Evolutionary conservation across 148 eudicot genomes (phyloP).

Genomic region (Polygonum aviculare): DNA sequence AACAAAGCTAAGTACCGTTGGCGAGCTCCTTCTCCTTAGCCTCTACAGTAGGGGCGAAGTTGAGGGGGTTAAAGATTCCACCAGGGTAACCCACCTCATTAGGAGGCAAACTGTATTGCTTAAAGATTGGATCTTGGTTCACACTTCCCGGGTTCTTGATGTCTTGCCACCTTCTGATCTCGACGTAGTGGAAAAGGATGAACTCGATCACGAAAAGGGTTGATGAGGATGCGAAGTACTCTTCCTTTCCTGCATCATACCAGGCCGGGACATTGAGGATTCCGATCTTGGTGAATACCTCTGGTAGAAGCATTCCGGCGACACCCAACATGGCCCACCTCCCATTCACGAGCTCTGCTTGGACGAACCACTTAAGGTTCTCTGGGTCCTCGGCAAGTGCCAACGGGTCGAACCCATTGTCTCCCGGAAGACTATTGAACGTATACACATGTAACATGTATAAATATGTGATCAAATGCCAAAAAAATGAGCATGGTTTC

Average conservation of each 20-base stretch:
- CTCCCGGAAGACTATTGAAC: conserved; percentile 71
- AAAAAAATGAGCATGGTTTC: no score
- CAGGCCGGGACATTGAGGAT: conserved; percentile 69
- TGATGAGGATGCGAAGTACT: conserved; percentile 93
- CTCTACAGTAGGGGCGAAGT: conserved; percentile 76
- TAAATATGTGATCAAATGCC: no score
- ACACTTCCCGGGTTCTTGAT: conserved; percentile 98
- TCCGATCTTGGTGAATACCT: conserved; percentile 72
- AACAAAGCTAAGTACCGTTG: conserved; percentile 62
- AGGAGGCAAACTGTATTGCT: conserved; percentile 89
- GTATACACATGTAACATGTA: background rate
- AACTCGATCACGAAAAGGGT: conserved; percentile 95
- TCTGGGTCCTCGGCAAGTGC: conserved; percentile 96
- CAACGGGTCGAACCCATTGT: conserved; percentile 98
- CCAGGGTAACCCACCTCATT: conserved; percentile 91
- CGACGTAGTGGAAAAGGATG: conserved; percentile 92
- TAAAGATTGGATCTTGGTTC: conserved; percentile 95
- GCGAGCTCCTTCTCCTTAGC: conserved; percentile 98
- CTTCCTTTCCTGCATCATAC: conserved; percentile 84
- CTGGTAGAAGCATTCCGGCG: conserved; percentile 88
- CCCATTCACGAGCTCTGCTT: conserved; percentile 89
- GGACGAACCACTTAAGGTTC: conserved; percentile 81
- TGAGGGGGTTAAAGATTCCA: conserved; percentile 92
- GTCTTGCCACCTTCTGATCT: conserved; percentile 98
- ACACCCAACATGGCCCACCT: conserved; percentile 99